These are phyloP conservation scores for Ricinus communis DNA, from an alignment of 345 rosid species.

Conservation along the genomic window DNA sequence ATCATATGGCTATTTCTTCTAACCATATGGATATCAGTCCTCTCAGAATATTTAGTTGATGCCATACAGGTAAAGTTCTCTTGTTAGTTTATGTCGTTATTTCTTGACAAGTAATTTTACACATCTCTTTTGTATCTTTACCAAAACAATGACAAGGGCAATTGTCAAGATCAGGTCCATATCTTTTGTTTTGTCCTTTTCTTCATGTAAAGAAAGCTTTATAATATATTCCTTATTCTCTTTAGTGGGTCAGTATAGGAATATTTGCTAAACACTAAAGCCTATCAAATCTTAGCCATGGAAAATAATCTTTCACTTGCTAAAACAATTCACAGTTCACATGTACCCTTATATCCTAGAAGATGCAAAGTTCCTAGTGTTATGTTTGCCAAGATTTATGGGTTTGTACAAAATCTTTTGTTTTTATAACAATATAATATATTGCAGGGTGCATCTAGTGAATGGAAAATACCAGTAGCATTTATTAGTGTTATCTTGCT, in stretches of 20 bases:
- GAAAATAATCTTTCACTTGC: too few relatives aligned
- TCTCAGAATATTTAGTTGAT: conserved; percentile 48
- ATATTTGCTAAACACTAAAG: too few relatives aligned
- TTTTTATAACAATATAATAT: not conserved
- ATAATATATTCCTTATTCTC: not conserved
- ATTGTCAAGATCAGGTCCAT: not conserved
- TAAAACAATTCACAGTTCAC: too few relatives aligned
- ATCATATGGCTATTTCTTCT: conserved; percentile 42
- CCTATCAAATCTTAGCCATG: not conserved
- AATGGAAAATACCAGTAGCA: conserved; percentile 42
- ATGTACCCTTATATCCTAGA: too few relatives aligned
- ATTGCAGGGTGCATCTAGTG: conserved; percentile 46
- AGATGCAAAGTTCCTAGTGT: too few relatives aligned
- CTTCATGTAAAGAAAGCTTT: not conserved
- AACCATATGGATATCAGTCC: conserved; percentile 44
- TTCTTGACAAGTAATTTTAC: not conserved
- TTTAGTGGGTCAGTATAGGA: too few relatives aligned
- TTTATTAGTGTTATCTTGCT: conserved; percentile 53
- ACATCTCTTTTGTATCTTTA: not conserved
- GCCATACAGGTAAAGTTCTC: conserved; percentile 42
- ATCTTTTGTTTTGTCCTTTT: not conserved
- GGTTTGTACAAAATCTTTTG: too few relatives aligned
- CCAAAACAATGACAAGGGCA: not conserved
- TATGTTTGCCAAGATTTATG: not conserved
- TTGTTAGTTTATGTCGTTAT: not conserved